Conservation (phyloP, 2,329 filamentous ascomycete species). For the Stemphylium vesicarium region DNA sequence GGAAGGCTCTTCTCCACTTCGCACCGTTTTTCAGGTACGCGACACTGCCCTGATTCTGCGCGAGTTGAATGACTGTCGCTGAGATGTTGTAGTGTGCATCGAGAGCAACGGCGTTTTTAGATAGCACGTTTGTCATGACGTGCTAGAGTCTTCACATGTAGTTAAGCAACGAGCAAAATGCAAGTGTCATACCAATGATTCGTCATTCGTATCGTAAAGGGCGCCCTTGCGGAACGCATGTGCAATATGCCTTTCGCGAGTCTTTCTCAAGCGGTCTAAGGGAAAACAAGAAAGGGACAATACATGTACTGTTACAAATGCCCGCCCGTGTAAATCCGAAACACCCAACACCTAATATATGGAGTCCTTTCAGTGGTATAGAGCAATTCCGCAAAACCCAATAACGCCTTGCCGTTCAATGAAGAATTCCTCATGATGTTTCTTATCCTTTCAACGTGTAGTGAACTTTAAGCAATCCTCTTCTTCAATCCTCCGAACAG, state of each 20-base stretch:
- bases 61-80: no score
- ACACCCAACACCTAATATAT: conserved; percentile 4
- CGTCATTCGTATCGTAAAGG: not conserved
- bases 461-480: conserved; percentile 28
- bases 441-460: not conserved
- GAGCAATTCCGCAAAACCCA: conserved; percentile 16
- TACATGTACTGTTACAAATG: conserved; percentile 13
- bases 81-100: no score
- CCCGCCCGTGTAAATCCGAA: conserved; percentile 7
- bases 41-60: no score
- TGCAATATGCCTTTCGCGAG: conserved; percentile 9
- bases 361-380: conserved; percentile 20
- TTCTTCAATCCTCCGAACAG: conserved; percentile 44
- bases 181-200: not conserved
- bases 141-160: no score
- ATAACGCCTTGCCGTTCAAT: conserved; percentile 18
- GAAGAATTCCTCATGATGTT: conserved; percentile 11
- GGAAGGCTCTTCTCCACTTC: no score
- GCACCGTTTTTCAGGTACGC: no score
- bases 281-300: not conserved
- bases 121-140: no score
- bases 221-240: not conserved
- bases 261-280: conserved; percentile 2
- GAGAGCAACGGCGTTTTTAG: no score
- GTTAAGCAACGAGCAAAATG: no score